These are phyloP conservation scores for Nigrograna mackinnonii DNA, from an alignment of 2,329 filamentous ascomycete genomes.

Conservation along the genomic window DNA sequence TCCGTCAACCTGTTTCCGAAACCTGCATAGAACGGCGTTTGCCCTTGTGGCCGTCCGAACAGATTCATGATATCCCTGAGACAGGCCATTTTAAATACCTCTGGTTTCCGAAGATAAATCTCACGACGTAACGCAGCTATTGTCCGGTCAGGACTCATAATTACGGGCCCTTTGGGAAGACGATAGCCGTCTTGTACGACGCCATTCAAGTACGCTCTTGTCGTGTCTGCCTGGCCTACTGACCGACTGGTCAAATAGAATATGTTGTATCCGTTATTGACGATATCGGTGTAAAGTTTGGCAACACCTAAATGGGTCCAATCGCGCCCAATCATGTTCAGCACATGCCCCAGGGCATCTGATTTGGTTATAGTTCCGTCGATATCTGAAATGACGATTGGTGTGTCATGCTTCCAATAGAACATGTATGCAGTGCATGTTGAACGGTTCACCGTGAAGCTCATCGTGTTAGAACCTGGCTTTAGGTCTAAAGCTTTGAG, in stretches of 20 bases:
- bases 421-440: constrained; percentile 94
- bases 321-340: constrained; percentile 96
- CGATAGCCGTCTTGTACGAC: constrained; percentile 86
- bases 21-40: constrained; percentile 91
- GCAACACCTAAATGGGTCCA: constrained; percentile 98
- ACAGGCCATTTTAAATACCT: constrained; percentile 99
- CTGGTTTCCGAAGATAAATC: constrained; percentile 92
- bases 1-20: constrained; percentile 97
- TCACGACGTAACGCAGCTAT: constrained; percentile 91
- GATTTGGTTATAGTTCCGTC: constrained; percentile 99
- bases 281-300: constrained; percentile 95
- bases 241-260: constrained; percentile 96
- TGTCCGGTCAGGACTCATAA: constrained; percentile 91
- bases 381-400: constrained; percentile 97
- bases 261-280: constrained; percentile 95
- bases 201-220: constrained; percentile 84
- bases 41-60: constrained; percentile 65
- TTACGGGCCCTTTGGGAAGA: constrained; percentile 87
- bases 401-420: constrained; percentile 86
- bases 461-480: constrained; percentile 87
- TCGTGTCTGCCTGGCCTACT: constrained; percentile 90
- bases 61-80: constrained; percentile 89
- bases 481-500: constrained; percentile 83
- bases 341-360: constrained; percentile 87
- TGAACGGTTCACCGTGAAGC: constrained; percentile 93